These are phyloP conservation scores for Cladosporium austrohemisphaericum DNA, from an alignment of 2,329 filamentous ascomycete species.

Conservation along the genomic window DNA sequence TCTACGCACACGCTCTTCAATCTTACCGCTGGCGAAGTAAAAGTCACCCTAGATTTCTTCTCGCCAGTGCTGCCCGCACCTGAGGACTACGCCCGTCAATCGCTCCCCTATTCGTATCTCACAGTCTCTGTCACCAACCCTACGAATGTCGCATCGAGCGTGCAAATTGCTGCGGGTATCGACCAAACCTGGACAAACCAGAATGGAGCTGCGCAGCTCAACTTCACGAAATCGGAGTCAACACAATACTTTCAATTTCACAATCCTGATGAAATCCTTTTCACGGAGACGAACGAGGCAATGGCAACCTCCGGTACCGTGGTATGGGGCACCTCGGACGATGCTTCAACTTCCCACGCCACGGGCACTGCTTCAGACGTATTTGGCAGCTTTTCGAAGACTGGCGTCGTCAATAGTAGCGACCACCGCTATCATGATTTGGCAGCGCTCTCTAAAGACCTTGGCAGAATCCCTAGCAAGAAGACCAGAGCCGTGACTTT, in stretches of 20 bases:
- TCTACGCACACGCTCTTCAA: slow-evolving; percentile 32
- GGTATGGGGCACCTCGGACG: slow-evolving; percentile 19
- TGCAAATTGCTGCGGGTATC: slow-evolving; percentile 35
- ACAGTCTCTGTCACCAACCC: slow-evolving; percentile 24
- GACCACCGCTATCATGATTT: slow-evolving; percentile 11
- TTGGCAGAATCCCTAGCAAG: slow-evolving; percentile 15
- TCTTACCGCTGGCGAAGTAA: slow-evolving; percentile 25
- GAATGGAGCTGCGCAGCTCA: slow-evolving; percentile 22
- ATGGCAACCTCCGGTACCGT: slow-evolving; percentile 26
- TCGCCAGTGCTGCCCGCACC: slow-evolving; percentile 32
- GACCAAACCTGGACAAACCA: slow-evolving; percentile 36
- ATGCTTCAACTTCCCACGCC: slow-evolving; percentile 9
- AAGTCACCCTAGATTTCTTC: slow-evolving; percentile 35
- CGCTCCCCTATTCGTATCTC: slow-evolving; percentile 36
- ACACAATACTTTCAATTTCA: slow-evolving; percentile 23
- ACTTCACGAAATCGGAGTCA: slow-evolving; percentile 19
- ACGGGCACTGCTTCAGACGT: slow-evolving; percentile 17
- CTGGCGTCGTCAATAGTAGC: background rate
- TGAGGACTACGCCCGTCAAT: slow-evolving; percentile 33
- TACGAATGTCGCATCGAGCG: slow-evolving; percentile 2
- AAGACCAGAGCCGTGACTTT: slow-evolving; percentile 20
- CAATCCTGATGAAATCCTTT: slow-evolving; percentile 23
- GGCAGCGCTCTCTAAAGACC: slow-evolving; percentile 20
- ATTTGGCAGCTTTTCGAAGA: background rate
- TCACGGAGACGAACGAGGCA: slow-evolving; percentile 22